Evolutionary conservation across 228 moss, liverwort and hornwort species (phyloP), one percentile per base, ranked within the genome.

Genomic region (Sphagnum magellanicum): DNA sequence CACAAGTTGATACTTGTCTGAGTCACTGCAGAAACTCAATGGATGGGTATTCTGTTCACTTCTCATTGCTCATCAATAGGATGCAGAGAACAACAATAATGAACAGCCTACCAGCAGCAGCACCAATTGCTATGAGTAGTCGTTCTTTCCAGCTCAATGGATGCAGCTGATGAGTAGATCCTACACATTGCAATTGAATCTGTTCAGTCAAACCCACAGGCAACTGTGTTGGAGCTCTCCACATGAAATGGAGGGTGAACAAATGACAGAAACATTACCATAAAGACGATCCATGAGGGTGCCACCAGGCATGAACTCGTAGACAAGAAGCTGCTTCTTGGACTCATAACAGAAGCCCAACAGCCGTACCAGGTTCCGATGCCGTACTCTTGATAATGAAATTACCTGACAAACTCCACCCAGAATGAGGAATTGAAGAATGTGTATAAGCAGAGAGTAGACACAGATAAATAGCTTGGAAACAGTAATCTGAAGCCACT

Each of bases 251-350:
- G 5, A 46, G 13, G 46, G 32, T 11, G 55, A 69, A 14, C 16
- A 57, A 55, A 6, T 51, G 5, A 8, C 14, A 50, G 50, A 69
- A 17, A 60, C 60, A 73, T 64, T 70, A 92, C 90, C 92, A 66
- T 92, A 88, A 10, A 89, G 74, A 74, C 85, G 90, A 73, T 92
- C 90, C 72, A 71, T 80, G 65, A 92, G 73, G 53, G 92, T 88
- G 48, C 90, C 92, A 49, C 84, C 85, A 63, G 88, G 81, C 83
- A 92, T 81, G 80, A 79, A 90, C 84, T 92, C 92, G 73, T 83
- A 90, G 15, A 92, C 90, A 65, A 92, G 81, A 10, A 85, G 68
- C 66, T 90, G 86, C 58, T 90, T 83, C 65, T 73, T 81, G 64
- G 65, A 79, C 67, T 90, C 92, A 49, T 81, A 69, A 73, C 92